phyloP scores from a whole-genome alignment of 805 yeast species.

The Candida silvicultrix region DNA sequence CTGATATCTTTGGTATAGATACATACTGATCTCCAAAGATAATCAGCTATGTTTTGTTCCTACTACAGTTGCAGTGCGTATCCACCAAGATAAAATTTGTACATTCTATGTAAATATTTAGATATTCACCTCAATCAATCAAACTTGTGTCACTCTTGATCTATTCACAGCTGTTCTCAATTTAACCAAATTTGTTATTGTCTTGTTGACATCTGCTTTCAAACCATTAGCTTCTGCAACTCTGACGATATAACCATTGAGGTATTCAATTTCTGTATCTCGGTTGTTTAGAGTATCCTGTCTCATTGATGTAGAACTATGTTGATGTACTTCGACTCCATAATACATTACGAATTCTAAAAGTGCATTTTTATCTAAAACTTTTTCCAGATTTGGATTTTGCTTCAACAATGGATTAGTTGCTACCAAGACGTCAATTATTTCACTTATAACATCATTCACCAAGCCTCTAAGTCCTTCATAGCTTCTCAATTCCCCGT shows the following conservation, averaged over 20 bases:
- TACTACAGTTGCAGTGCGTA: too few species aligned
- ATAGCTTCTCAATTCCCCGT: slow-evolving; percentile 66
- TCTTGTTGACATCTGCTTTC: slow-evolving; percentile 25
- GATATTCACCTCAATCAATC: too few species aligned
- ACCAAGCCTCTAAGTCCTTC: slow-evolving; percentile 30
- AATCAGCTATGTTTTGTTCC: too few species aligned
- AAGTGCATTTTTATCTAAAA: slow-evolving; percentile 27
- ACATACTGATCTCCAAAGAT: too few species aligned
- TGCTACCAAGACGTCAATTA: slow-evolving; percentile 23
- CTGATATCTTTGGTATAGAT: too few species aligned
- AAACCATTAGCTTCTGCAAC: slow-evolving; percentile 42
- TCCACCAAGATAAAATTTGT: too few species aligned
- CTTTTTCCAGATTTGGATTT: slow-evolving; percentile 12
- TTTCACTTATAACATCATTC: slow-evolving; percentile 26
- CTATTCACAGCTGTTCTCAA: slow-evolving; percentile 22
- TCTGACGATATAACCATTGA: slow-evolving; percentile 71
- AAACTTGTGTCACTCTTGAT: slow-evolving; percentile 2
- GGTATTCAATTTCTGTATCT: slow-evolving; percentile 71
- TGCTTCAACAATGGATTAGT: slow-evolving; percentile 25
- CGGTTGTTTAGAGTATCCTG: slow-evolving; percentile 48
- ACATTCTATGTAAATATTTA: too few species aligned
- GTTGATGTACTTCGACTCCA: slow-evolving; percentile 40
- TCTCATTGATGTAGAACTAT: slow-evolving; percentile 49
- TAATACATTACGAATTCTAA: slow-evolving; percentile 29
- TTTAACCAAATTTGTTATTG: slow-evolving; percentile 28